Evolutionary conservation across 768 basidiomycete species (phyloP).

Genomic region (Pleurotus pulmonarius): DNA sequence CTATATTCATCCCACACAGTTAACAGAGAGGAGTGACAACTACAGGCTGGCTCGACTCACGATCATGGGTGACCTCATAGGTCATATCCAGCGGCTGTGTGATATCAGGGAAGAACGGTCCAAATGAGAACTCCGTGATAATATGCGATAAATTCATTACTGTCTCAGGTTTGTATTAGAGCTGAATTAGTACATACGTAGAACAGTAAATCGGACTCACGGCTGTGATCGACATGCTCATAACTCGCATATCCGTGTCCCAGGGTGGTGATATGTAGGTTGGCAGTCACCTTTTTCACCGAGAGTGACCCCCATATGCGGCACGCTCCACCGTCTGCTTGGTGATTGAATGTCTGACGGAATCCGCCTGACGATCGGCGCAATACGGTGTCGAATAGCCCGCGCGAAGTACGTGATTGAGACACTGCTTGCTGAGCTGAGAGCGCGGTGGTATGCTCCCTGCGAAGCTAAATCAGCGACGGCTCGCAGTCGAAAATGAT

Average conservation of each 20-base stretch:
- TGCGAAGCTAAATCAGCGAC: conserved; percentile 18
- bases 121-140: conserved; percentile 96
- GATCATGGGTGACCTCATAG: conserved; percentile 66
- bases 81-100: conserved; percentile 92
- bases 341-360: conserved; percentile 71
- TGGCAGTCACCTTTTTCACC: conserved; percentile 91
- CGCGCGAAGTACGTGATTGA: conserved; percentile 73
- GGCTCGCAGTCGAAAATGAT: neutral
- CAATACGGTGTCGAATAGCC: conserved; percentile 61
- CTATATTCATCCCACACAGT: conserved; percentile 30
- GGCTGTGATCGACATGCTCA: conserved; percentile 81
- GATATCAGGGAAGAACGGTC: conserved; percentile 93
- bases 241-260: conserved; percentile 91
- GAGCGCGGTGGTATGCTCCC: conserved; percentile 61
- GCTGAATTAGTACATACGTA: neutral
- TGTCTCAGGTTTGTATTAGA: conserved; percentile 20
- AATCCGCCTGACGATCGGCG: conserved; percentile 41
- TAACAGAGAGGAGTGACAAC: neutral
- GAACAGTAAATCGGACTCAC: conserved; percentile 42
- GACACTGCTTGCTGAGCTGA: conserved; percentile 68
- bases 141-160: conserved; percentile 97
- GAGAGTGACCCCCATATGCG: conserved; percentile 78
- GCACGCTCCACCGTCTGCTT: conserved; percentile 72
- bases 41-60: conserved; percentile 36
- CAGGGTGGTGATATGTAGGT: conserved; percentile 90